Evolutionary conservation across 169 alveolate species (phyloP).

Genomic region (Eimeria zaria): DNA sequence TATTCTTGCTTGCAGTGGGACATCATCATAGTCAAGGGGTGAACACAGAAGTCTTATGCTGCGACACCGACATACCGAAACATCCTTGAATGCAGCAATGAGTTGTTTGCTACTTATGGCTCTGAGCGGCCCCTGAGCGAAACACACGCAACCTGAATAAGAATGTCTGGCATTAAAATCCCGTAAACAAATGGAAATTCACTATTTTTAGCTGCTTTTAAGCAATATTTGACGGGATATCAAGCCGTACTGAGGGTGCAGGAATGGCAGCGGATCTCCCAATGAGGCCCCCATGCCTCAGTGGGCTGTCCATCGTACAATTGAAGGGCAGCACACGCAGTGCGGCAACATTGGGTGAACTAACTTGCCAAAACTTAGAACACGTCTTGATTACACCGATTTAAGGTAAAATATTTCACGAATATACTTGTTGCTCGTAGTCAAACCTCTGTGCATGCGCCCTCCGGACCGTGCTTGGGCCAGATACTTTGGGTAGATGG

Average conservation of each 20-base stretch:
- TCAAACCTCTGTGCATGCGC: background rate
- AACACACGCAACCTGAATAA: slow-evolving; percentile 40
- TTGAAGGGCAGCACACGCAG: background rate
- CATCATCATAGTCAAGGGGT: background rate
- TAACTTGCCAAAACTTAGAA: background rate
- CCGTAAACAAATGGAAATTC: background rate
- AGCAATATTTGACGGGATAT: background rate
- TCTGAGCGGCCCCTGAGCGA: slow-evolving; percentile 39
- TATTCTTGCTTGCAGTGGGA: background rate
- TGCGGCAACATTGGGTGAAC: background rate
- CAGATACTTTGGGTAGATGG: background rate
- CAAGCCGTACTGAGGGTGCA: slow-evolving; percentile 5
- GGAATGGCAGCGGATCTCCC: background rate
- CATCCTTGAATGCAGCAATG: slow-evolving; percentile 68
- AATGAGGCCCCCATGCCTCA: background rate
- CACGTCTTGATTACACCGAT: background rate
- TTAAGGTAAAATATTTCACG: background rate
- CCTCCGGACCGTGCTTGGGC: background rate
- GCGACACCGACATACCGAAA: background rate
- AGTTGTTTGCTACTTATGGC: slow-evolving; percentile 37
- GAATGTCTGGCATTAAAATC: background rate
- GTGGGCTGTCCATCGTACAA: slow-evolving; percentile 10
- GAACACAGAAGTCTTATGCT: background rate
- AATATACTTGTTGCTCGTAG: background rate
- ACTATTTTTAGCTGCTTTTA: background rate